Base-by-base conservation (phyloP, 805 yeast genomes). In the Tetrapisispora fleetii region DNA sequence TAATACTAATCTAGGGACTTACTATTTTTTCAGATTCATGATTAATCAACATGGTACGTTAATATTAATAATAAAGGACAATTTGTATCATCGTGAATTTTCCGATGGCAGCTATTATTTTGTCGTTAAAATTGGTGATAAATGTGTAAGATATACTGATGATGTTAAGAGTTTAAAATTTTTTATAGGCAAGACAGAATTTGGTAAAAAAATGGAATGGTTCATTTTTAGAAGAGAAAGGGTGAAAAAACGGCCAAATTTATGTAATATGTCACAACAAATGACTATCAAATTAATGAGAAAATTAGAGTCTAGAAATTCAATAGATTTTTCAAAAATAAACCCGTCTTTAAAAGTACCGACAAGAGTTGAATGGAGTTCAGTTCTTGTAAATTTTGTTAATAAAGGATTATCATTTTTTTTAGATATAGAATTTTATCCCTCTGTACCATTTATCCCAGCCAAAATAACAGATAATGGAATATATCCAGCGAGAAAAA, bases 401-500 rank as follows among this genome's bases (percentile, higher is more conserved):
- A 40, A 38, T 4, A 19, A 37, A 14, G 27, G 27, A 16, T n/a
- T 53, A 18, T 17, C 38, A 10, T 43, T 52, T 16, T 8, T 36
- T 5, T 17, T 54, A 5, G 56, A 55, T 30, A 22, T 55, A 11
- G 60, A 56, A 39, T 56, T 51, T 36, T 56, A 54, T 42, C 58
- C 57, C 3, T 35, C 41, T 3, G 36, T 50, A 11, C 56, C 57
- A 3, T 33, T 54, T 11, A 28, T 54, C 38, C 60, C 60, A 10
- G 39, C 27, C 37, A 52, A 46, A 19, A 40, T 40, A n/a, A 44
- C 7, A 4, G 18, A 13, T 7, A 8, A 21, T 3, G 17, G 14
- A 4, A 16, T 7, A 10, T 11, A 2, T 9, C 11, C 13, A 2
- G 13, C 2, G 11, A 10, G 30, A 6, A 22, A 3, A 10, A 10